phyloP scores from a whole-genome alignment of 2,329 filamentous ascomycete genomes.

The Botrytis hyacinthi region DNA sequence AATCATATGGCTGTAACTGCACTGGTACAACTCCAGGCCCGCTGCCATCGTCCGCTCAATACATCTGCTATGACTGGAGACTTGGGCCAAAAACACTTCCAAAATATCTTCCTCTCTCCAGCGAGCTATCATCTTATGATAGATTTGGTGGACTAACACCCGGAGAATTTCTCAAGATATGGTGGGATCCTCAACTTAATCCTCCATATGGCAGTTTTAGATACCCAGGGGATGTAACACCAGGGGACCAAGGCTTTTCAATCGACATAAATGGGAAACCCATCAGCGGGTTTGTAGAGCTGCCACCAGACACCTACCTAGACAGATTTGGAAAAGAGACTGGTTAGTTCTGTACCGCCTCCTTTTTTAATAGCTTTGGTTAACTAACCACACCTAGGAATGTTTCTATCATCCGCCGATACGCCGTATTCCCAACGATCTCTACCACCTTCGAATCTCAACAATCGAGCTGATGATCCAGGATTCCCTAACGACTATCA shows the following conservation, averaged over 20 bases:
- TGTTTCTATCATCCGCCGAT: slow-evolving; percentile 8
- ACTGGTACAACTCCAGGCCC: slow-evolving; percentile 11
- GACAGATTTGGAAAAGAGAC: slow-evolving; percentile 19
- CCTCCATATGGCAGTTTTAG: not conserved
- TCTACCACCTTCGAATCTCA: slow-evolving; percentile 10
- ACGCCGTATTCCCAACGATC: slow-evolving; percentile 11
- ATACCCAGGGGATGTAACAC: not conserved
- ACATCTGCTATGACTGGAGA: slow-evolving; percentile 9
- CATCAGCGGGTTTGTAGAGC: slow-evolving; percentile 9
- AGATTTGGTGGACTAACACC: slow-evolving; percentile 12
- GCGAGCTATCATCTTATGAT: slow-evolving; percentile 19
- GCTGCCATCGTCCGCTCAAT: slow-evolving; percentile 4
- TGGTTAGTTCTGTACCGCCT: not conserved
- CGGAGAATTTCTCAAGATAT: slow-evolving; percentile 10
- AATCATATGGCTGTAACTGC: slow-evolving; percentile 8
- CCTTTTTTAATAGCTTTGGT: no score
- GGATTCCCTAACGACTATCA: slow-evolving; percentile 17
- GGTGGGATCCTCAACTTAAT: not conserved
- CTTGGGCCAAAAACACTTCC: slow-evolving; percentile 16
- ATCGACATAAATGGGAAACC: not conserved
- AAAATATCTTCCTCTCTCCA: slow-evolving; percentile 4
- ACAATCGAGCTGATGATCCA: not conserved
- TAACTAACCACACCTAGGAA: not conserved
- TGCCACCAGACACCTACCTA: not conserved
- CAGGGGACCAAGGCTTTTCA: slow-evolving; percentile 6